Evolutionary conservation across 2,329 filamentous ascomycete genomes (phyloP).

Genomic region (Diaporthe amygdali): DNA sequence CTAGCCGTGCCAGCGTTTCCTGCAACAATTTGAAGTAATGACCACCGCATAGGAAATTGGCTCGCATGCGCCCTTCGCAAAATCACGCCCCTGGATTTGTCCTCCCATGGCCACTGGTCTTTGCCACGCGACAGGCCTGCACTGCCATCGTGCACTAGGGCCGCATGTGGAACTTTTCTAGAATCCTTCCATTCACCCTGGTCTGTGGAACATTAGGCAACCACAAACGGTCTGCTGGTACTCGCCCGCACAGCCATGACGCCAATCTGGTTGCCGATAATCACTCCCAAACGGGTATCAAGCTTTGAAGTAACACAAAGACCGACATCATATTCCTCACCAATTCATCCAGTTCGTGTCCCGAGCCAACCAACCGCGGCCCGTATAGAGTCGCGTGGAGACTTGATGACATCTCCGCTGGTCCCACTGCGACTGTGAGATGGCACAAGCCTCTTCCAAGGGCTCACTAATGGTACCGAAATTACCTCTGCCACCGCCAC

Average conservation of each 20-base stretch:
- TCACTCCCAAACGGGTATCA: neutral
- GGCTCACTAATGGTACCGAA: neutral
- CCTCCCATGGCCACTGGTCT: neutral
- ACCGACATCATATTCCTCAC: neutral
- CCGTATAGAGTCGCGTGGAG: neutral
- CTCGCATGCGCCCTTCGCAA: neutral
- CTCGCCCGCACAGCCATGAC: conserved; percentile 1
- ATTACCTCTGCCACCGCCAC: neutral
- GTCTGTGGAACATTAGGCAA: conserved; percentile 1
- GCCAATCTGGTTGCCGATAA: neutral
- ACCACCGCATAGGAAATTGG: neutral
- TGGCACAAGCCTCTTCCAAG: neutral
- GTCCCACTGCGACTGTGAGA: neutral
- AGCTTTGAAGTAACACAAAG: neutral
- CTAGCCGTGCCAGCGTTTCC: neutral
- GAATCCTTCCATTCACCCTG: conserved; percentile 13
- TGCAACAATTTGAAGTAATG: neutral
- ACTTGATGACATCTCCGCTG: neutral
- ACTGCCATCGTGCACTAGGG: neutral
- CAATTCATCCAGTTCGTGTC: neutral
- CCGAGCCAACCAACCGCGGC: neutral
- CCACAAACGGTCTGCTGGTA: neutral
- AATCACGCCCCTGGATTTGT: neutral
- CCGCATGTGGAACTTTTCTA: conserved; percentile 15
- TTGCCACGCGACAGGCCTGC: neutral